A percentile compares a stretch with the other conserved stretches of the same genome.
Evolutionary conservation across 495 filamentous ascomycete species (phyloP).

Genomic region (Xylaria acuta): DNA sequence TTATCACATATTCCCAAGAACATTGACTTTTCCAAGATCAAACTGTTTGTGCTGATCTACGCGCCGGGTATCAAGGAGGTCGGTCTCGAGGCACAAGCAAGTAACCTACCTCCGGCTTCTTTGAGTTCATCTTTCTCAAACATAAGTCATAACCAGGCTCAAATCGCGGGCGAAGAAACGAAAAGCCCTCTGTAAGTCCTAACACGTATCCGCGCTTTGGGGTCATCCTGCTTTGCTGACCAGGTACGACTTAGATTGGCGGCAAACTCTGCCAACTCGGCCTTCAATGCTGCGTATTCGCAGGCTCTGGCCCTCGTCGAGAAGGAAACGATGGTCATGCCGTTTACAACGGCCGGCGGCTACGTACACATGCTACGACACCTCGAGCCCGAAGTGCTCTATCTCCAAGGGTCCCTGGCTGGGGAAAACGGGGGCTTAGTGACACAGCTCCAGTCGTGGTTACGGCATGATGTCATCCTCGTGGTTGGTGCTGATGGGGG

Average conservation of each 20-base stretch:
- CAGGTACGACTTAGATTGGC: slow-evolving; percentile 32
- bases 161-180: slow-evolving; percentile 68
- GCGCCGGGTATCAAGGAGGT: slow-evolving; percentile 77
- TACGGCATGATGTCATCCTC: slow-evolving; percentile 77
- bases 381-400: slow-evolving; percentile 80
- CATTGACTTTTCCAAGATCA: slow-evolving; percentile 68
- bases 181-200: slow-evolving; percentile 58
- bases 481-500: slow-evolving; percentile 86
- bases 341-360: slow-evolving; percentile 78
- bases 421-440: slow-evolving; percentile 74
- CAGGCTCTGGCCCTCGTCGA: slow-evolving; percentile 79
- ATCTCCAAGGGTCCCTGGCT: slow-evolving; percentile 79
- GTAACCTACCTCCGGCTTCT: slow-evolving; percentile 62
- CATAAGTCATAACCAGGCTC: slow-evolving; percentile 76
- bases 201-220: neutral
- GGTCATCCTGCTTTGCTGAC: slow-evolving; percentile 29
- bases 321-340: slow-evolving; percentile 83
- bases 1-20: slow-evolving; percentile 84
- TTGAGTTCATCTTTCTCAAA: slow-evolving; percentile 88
- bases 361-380: slow-evolving; percentile 85
- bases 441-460: slow-evolving; percentile 79
- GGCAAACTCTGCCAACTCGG: slow-evolving; percentile 52
- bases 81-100: slow-evolving; percentile 52
- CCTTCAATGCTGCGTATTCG: slow-evolving; percentile 76
- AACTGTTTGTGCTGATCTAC: slow-evolving; percentile 88